Evolutionary conservation across 768 basidiomycete species (phyloP), one percentile per base, ranked within the genome.

Genomic region (Leccinum pellstonianum): DNA sequence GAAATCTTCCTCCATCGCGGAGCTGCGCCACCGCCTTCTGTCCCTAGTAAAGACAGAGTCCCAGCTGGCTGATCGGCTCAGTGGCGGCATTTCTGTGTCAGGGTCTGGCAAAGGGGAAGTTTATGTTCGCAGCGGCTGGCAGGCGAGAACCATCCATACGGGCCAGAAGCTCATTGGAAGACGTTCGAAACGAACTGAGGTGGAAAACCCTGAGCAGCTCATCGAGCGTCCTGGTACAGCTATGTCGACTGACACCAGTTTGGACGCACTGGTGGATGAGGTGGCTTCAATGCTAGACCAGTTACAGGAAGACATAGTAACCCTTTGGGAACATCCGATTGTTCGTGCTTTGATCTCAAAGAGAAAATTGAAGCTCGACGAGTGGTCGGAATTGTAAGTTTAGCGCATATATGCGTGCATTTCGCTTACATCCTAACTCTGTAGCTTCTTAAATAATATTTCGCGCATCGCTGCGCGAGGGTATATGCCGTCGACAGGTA

Each of bases 371-470:
- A 87, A 89, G 67, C 77, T 93, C 54, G 91, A 93, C 63, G 91
- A 94, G 71, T 92, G 91, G 87, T 85, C 90, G 12, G 91, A 93
- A 75, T 94, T 90, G 91, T 93, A 69, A 73, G 91, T 79, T 47
- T 12, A 9, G 47, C 21, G 68, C 66, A 64, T 72, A 65, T 64
- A 75, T 67, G 64, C 62, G 23, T 53, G 38, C 14, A 50, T 52
- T 52, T 57, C 54, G 56, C 58, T 63, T 12, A 64, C 31, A 5
- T 33, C 33, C 6, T 7, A 35, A 59, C 50, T 31, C 48, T 15
- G 21, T 63, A 93, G 91, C 71, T 94, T 93, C 78, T 73, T 94
- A 56, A 80, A 82, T 64, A 81, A 88, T 68, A 90, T 94, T 48
- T 73, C 77, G 56, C 87, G 91, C 19, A 85, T 94, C 35, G 85